Base-by-base conservation (phyloP, 2,329 filamentous ascomycete species). In the Pseudocercospora vitis region DNA sequence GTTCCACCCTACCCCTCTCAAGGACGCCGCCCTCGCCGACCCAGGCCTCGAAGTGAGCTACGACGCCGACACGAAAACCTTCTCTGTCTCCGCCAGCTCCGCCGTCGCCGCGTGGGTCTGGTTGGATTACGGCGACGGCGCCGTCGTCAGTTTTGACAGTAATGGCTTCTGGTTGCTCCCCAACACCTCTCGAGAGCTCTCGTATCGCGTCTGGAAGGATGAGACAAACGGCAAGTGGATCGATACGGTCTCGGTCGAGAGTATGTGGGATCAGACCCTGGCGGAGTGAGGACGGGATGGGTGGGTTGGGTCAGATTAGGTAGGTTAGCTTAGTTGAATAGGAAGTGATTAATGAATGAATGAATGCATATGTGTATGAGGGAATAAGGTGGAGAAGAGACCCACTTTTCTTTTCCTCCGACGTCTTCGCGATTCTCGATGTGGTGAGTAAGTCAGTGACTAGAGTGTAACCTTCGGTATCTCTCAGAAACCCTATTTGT, bases 31-130 rank as follows among this genome's bases (percentile, higher is more conserved):
- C 3, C 65, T 83, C 6, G 70, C 75, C 0, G 78, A 83, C 60
- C 81, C 81, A 0, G 72, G 75, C 0, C 53, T 83, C 2, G 57
- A 68, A 6, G 45, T 79, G 2, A 66, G 61, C 1, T 71, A 74
- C 48, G 56, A 71, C 39, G 57, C 61, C 0, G 28, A 55, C 0
- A 65, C 59, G 0, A 58, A 62, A 3, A 70, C 67, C 2, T 81
- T 81, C 57, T 76, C 70, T 0, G 74, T 82, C 0, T 71, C 72
- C 28, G 78, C 79, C 0, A 76, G 68, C 11, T 70, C 57, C 0
- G 79, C 77, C 0, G 71, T 80, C 0, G 77, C 79, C 3, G 70
- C 78, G 3, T 82, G 78, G 70, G 80, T 79, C 1, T 83, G 79
- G 79, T 63, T 83, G 2, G 78, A 79, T 49, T 76, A 80, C 52